Evolutionary conservation across 306 rosid genomes (phyloP), one percentile per base, ranked within the genome.

Genomic region (Carpinus viminea): DNA sequence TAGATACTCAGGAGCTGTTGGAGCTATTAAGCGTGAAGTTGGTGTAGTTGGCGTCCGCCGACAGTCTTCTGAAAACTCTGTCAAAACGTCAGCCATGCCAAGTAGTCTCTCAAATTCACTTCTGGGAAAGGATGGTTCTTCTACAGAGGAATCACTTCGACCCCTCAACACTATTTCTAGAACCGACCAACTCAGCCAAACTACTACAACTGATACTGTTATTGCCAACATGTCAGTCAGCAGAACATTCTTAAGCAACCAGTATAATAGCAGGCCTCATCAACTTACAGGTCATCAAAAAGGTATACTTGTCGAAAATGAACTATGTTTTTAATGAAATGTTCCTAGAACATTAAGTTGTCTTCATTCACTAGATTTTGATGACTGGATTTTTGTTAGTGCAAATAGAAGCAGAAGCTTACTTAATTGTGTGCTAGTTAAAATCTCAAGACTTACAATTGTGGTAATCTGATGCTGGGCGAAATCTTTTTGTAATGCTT

Each of bases 1-100:
- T 74, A 89, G 97, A 85, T 83, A 96, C 56, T 88, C 92, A 55
- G 96, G 93, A 70, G 80, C 85, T 83, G 93, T 94, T 82, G 99
- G 99, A 74, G 98, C 99, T 43, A 96, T 96, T 79, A 90, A 90
- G 84, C 98, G 99, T 70, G 99, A 93, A 82, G 97, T 96, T 68
- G 98, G 98, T 82, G 92, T 91, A 20, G 97, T 88, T 70, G 98
- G 99, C 56, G 87, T 89, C 80, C 91, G 97, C 48, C 78, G 93
- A 61, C 99, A 86, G 78, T 75, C 93, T 77, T 87, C 92, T 68
- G 98, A 89, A 20, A 79, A 79, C 76, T 76, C 87, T 38, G 83
- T 70, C 50, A 89, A 85, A 72, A 88, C 89, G 78, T 83, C 90
- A 55, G 84, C 86, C 79, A 81, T 73, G 83, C 85, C 96, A 51